Evolutionary conservation across 768 basidiomycete species (phyloP), one percentile per base, ranked within the genome.

Genomic region (Holtermannia corniformis): DNA sequence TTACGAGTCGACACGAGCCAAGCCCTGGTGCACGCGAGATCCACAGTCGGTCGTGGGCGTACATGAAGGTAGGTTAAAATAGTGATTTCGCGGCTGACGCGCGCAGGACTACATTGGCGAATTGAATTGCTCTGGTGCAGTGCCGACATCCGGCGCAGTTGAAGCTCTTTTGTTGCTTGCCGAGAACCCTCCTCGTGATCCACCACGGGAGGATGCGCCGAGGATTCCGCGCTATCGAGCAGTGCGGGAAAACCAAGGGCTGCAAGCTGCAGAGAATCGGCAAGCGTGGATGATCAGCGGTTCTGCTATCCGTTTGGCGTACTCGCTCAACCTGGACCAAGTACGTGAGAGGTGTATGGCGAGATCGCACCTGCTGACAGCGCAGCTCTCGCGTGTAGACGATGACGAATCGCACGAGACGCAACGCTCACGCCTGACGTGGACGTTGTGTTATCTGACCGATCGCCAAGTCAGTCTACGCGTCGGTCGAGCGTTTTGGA

Each of bases 241-340:
- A 37, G 32, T 7, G 7, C 32, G 10, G 32, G 32, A 37, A 16
- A 37, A 37, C 10, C 32, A 37, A 37, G 62, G 66, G 21, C 54
- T 60, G 1, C 61, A 66, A 48, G 65, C 63, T 3, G 64, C 61
- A 10, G 70, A 71, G 55, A 71, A 69, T 47, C 44, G 70, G 4
- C 70, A 71, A 47, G 67, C 65, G n/a, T 71, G 70, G 70, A 64
- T 65, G 60, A 44, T 68, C 51, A 71, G 68, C 22, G 70, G 70
- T 2, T 49, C 55, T 16, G 70, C 70, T 16, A 65, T 71, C 28
- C 28, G 70, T 21, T 55, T 55, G 50, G 67, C 70, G 2, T 71
- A 71, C 42, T 65, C 62, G 4, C 46, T 71, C 13, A 65, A 65
- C 0, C 41, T 71, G 10, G 70, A 71, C 44, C 68, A 71, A 55